Conservation (phyloP, 306 rosid genomes). For the Macrotyloma uniflorum region DNA sequence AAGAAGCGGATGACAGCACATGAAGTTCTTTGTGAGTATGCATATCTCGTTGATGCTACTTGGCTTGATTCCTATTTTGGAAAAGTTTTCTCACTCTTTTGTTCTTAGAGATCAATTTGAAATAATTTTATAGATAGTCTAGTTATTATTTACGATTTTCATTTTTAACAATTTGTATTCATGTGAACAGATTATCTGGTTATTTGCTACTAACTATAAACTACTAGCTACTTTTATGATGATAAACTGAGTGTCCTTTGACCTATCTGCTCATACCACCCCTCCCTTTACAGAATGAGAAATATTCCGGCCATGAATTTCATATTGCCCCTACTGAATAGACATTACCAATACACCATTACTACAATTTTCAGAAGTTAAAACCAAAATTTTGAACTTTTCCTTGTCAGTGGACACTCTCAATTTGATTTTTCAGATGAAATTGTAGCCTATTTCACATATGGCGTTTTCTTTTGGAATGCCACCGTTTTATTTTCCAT, state of each 20-base stretch:
- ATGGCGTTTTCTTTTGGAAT: background rate
- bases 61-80: conserved; percentile 11
- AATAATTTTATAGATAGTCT: background rate
- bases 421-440: conserved; percentile 17
- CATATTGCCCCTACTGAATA: background rate
- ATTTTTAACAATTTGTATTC: background rate
- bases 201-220: conserved; percentile 7
- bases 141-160: conserved; percentile 3
- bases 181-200: background rate
- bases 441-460: background rate
- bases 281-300: background rate
- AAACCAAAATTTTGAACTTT: conserved; percentile 1
- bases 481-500: background rate
- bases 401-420: conserved; percentile 11
- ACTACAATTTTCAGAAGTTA: background rate
- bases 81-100: conserved; percentile 8
- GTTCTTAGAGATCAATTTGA: background rate
- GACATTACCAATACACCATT: background rate
- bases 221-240: conserved; percentile 19
- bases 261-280: background rate
- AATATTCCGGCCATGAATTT: background rate
- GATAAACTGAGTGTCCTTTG: conserved; percentile 9
- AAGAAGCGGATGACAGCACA: conserved; percentile 84
- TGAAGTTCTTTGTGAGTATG: conserved; percentile 93
- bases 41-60: conserved; percentile 7